Percentiles rank a stretch among this genome's conserved stretches.
Evolutionary conservation across 495 filamentous ascomycete species (phyloP).

Genomic region (Aspergillus biplanus): DNA sequence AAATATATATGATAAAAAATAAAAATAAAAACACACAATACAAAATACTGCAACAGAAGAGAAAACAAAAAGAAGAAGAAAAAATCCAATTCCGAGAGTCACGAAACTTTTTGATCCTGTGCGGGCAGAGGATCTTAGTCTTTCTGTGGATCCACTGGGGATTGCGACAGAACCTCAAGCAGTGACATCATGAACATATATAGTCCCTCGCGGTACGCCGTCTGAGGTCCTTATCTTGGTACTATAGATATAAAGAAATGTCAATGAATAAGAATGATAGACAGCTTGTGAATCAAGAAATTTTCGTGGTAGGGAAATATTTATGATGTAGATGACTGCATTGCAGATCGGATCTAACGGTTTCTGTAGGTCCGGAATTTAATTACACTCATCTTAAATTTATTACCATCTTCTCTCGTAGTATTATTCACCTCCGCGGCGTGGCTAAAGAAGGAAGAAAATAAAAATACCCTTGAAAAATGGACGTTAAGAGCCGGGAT

Average conservation of each 20-base stretch:
- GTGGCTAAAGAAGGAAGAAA: too few species aligned
- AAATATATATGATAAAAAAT: not conserved
- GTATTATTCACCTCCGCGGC: too few species aligned
- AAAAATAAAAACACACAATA: not conserved
- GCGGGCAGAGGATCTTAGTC: conserved; percentile 2
- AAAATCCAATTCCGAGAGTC: conserved; percentile 3
- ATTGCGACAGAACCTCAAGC: conserved; percentile 36
- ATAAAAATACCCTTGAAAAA: too few species aligned
- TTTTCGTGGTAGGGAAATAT: too few species aligned
- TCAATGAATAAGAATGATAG: too few species aligned
- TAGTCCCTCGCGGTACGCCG: not conserved
- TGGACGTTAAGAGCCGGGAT: not conserved
- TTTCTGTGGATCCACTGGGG: conserved; percentile 26
- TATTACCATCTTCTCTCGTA: too few species aligned
- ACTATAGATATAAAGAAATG: not conserved
- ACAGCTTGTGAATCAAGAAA: too few species aligned
- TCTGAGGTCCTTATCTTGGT: not conserved
- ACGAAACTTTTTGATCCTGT: not conserved
- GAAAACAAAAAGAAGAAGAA: not conserved
- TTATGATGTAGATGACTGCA: too few species aligned
- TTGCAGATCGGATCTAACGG: too few species aligned
- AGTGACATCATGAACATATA: conserved; percentile 38
- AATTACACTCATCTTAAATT: too few species aligned
- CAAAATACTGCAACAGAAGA: not conserved
- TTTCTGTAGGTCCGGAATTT: too few species aligned